These are phyloP conservation scores for Marchantia polymorpha DNA, from an alignment of 225 moss, liverwort and hornwort species.

Conservation along the genomic window DNA sequence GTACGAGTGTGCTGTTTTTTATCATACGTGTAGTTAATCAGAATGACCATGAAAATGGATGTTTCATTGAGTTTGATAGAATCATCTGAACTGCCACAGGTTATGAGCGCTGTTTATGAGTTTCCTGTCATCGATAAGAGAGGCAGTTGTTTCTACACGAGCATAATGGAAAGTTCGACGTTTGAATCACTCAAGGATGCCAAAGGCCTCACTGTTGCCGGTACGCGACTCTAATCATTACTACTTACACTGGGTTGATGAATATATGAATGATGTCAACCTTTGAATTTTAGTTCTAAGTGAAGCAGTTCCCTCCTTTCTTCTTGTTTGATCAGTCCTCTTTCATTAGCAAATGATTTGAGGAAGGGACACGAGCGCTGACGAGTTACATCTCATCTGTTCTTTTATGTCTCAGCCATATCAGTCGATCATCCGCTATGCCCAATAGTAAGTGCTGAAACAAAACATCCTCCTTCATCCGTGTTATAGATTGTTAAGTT, in stretches of 20 bases:
- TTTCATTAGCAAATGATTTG: not conserved
- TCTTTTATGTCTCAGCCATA: slow-evolving; percentile 28
- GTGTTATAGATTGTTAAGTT: not conserved
- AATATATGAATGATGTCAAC: not conserved
- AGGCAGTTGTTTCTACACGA: slow-evolving; percentile 49
- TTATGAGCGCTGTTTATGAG: slow-evolving; percentile 42
- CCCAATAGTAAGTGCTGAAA: slow-evolving; percentile 31
- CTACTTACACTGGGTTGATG: not conserved
- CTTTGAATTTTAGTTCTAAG: not conserved
- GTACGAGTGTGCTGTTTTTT: too few relatives aligned
- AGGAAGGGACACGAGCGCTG: not conserved
- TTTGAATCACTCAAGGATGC: slow-evolving; percentile 23
- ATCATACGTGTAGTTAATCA: too few relatives aligned
- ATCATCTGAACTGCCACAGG: slow-evolving; percentile 20
- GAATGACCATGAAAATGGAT: too few relatives aligned
- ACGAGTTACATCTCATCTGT: not conserved
- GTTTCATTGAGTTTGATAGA: too few relatives aligned
- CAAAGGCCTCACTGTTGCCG: slow-evolving; percentile 45
- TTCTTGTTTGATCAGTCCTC: not conserved
- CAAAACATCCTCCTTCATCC: not conserved
- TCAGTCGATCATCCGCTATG: slow-evolving; percentile 51
- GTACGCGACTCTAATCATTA: slow-evolving; percentile 23
- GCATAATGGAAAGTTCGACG: slow-evolving; percentile 35
- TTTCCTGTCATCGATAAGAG: slow-evolving; percentile 50
- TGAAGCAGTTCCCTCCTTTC: not conserved